phyloP scores from a whole-genome alignment of 306 rosid species.

The Hippophae tibetana region DNA sequence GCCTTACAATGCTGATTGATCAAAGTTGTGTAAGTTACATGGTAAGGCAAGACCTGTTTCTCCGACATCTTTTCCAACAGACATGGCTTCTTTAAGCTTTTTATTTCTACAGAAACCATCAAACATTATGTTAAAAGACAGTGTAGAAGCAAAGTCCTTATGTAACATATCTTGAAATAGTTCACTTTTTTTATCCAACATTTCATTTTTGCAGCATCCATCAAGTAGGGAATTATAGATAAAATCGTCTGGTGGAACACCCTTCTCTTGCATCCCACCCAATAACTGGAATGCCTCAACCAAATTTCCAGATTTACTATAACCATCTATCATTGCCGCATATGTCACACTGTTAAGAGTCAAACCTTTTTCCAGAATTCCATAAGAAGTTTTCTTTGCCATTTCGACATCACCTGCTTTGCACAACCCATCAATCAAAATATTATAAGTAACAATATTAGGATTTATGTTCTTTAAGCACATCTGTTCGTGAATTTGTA shows the following conservation, averaged over 20 bases:
- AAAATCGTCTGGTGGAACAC: slow-evolving; percentile 23
- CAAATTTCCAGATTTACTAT: slow-evolving; percentile 33
- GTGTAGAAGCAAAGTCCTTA: slow-evolving; percentile 24
- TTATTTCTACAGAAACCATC: slow-evolving; percentile 30
- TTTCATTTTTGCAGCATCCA: slow-evolving; percentile 36
- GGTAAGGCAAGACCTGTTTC: slow-evolving; percentile 22
- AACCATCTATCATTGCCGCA: slow-evolving; percentile 33
- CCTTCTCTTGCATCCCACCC: slow-evolving; percentile 31
- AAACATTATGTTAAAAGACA: slow-evolving; percentile 32
- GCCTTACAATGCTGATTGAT: slow-evolving; percentile 24
- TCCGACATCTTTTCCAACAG: slow-evolving; percentile 26
- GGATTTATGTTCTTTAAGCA: slow-evolving; percentile 25
- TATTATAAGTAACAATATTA: slow-evolving; percentile 27
- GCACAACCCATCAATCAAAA: slow-evolving; percentile 38
- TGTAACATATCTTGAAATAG: slow-evolving; percentile 26
- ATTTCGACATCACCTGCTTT: slow-evolving; percentile 33
- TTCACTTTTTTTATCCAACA: slow-evolving; percentile 24
- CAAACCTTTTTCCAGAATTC: slow-evolving; percentile 30
- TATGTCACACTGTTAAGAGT: slow-evolving; percentile 30
- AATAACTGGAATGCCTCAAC: slow-evolving; percentile 28
- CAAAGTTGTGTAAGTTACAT: slow-evolving; percentile 30
- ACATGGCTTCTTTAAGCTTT: slow-evolving; percentile 28
- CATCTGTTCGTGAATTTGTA: slow-evolving; percentile 33
- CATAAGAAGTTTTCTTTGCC: slow-evolving; percentile 29
- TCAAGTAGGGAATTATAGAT: slow-evolving; percentile 30